Evolutionary conservation across 2,329 filamentous ascomycete species (phyloP), one percentile per base, ranked within the genome.

Genomic region (Myotisia sp.): DNA sequence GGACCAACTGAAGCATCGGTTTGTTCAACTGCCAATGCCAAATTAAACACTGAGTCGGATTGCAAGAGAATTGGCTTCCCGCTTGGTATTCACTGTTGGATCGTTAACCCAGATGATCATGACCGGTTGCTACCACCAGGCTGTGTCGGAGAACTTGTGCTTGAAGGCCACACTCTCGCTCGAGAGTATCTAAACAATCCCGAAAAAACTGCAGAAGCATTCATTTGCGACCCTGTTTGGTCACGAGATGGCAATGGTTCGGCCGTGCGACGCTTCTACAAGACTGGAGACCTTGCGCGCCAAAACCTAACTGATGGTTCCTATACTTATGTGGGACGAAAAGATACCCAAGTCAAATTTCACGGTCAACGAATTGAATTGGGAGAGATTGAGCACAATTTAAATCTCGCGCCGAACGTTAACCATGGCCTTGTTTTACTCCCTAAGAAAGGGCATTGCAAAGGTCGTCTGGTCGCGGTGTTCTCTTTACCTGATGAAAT

Each of bases 291-390:
- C 39, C 36, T 60, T 33, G 56, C 54, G 36, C 47, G 55, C 20
- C 57, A 56, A 30, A 58, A 56, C 27, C 52, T 51, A 0, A 50
- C 55, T 16, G 38, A 42, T 24, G 56, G 56, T 17, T 49, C 54
- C 2, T 41, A 59, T n/a, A 51, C 47, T 8, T 59, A 55, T 40
- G 38, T 76, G 24, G 74, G 74, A 10, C 64, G 77, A 31, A 76
- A 74, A 43, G 76, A 80, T 45, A 68, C 68, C n/a, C 75, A 76
- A 50, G 68, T 78, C 36, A 81, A 82, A 53, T 56, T 80, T 18
- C 63, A 67, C 7, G 80, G 79, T 17, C 76, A 71, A 42, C 60
- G 76, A 36, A 67, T 78, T 33, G 79, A 76, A 53, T 60, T 75
- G 33, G 64, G 58, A 7, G 67, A 64, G 47, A 65, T 65, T 34